Evolutionary conservation across 345 rosid genomes (phyloP).

Genomic region (Populus alba): DNA sequence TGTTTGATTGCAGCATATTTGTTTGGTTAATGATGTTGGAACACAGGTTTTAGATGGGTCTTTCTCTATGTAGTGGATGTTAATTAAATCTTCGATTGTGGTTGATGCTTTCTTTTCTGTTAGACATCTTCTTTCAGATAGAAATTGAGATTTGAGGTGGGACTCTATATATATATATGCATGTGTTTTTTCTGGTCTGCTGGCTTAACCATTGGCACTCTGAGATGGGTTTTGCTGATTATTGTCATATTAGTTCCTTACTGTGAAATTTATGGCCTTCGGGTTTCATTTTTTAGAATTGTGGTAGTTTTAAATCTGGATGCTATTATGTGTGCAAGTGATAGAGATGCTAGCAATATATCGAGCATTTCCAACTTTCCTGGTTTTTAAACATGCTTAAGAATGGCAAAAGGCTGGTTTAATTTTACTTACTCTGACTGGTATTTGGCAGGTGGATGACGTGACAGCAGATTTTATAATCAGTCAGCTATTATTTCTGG

Average conservation of each 20-base stretch:
- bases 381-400: neutral
- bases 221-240: neutral
- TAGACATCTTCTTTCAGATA: neutral
- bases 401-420: neutral
- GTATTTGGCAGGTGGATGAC: conserved; percentile 69
- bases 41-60: neutral
- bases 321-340: neutral
- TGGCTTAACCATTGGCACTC: neutral
- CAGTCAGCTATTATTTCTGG: conserved; percentile 85
- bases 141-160: neutral
- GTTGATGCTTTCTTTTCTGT: neutral
- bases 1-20: neutral
- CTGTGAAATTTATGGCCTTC: neutral
- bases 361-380: neutral
- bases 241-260: neutral
- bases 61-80: neutral
- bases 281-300: neutral
- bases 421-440: conserved; percentile 8
- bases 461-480: conserved; percentile 77
- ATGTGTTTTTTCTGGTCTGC: neutral
- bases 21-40: neutral
- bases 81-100: neutral
- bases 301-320: neutral
- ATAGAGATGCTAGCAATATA: neutral
- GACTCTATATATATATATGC: neutral